Conservation (phyloP, 306 rosid genomes). For the Pachyrhizus erosus region DNA sequence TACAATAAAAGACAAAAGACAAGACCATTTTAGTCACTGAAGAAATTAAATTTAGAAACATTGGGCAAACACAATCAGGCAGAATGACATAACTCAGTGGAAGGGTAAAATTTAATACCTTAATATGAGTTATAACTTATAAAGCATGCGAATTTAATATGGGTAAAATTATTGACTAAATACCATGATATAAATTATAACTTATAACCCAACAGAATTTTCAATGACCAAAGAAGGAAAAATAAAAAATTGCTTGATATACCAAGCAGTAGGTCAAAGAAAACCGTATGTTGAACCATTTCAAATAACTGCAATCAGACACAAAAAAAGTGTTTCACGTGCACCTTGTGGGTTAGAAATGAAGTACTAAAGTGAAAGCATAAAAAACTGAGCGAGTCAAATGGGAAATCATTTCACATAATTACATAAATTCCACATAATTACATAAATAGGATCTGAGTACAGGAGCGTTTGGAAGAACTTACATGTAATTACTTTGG, state of each 20-base stretch:
- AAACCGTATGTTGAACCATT: not conserved
- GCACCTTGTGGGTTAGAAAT: not conserved
- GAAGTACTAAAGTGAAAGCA: not conserved
- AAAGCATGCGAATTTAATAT: not conserved
- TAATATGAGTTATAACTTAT: too few species aligned
- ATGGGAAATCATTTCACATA: not conserved
- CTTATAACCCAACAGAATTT: not conserved
- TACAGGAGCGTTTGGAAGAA: not conserved
- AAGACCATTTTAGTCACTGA: not conserved
- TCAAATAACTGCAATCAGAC: not conserved
- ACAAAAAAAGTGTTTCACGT: not conserved
- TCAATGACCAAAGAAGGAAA: not conserved
- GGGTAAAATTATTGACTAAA: not conserved
- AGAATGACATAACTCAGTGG: not conserved
- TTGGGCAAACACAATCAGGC: not conserved
- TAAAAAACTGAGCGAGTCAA: not conserved
- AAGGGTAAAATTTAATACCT: too few species aligned
- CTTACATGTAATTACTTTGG: not conserved
- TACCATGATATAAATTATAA: not conserved
- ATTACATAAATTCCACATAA: not conserved
- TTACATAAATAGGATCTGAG: not conserved
- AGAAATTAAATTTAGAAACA: not conserved
- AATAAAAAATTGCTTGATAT: not conserved
- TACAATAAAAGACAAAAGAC: not conserved
- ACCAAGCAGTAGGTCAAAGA: not conserved